These are phyloP conservation scores for Keithomyces neogunnii DNA, from an alignment of 2,329 filamentous ascomycete genomes.

Conservation along the genomic window DNA sequence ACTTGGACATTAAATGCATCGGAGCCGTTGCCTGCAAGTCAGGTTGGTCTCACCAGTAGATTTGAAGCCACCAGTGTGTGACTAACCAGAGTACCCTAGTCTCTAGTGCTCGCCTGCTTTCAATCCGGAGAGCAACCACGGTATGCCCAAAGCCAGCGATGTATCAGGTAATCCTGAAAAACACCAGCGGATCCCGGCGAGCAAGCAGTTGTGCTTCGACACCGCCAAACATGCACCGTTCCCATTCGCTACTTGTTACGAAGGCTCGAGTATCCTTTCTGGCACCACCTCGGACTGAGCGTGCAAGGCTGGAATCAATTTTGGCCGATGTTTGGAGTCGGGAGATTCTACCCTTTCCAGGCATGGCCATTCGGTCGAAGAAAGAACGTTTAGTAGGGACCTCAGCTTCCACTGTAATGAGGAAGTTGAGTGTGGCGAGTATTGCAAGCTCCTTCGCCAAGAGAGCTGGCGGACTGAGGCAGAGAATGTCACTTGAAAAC, in stretches of 20 bases:
- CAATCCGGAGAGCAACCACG: slow-evolving; percentile 71
- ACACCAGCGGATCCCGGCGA: slow-evolving; percentile 64
- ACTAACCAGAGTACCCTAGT: slow-evolving; percentile 28
- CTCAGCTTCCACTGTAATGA: slow-evolving; percentile 79
- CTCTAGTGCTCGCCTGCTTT: slow-evolving; percentile 58
- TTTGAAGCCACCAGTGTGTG: background rate
- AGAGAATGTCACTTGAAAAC: slow-evolving; percentile 10
- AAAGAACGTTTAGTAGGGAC: slow-evolving; percentile 65
- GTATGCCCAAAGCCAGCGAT: slow-evolving; percentile 59
- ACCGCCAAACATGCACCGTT: slow-evolving; percentile 57
- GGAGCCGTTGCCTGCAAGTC: slow-evolving; percentile 68
- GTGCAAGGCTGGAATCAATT: slow-evolving; percentile 65
- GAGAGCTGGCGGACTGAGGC: slow-evolving; percentile 50
- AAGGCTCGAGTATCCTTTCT: slow-evolving; percentile 60
- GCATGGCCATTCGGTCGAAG: slow-evolving; percentile 59
- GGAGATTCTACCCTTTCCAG: slow-evolving; percentile 72
- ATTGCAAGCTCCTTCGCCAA: slow-evolving; percentile 70
- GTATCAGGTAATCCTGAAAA: slow-evolving; percentile 77
- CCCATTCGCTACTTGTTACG: slow-evolving; percentile 69
- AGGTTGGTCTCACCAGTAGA: slow-evolving; percentile 31
- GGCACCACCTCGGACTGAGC: slow-evolving; percentile 64
- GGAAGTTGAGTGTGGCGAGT: slow-evolving; percentile 77
- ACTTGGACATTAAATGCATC: slow-evolving; percentile 63
- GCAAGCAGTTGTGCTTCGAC: slow-evolving; percentile 30
- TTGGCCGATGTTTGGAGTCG: slow-evolving; percentile 78